Evolutionary conservation across 805 yeast genomes (phyloP), one percentile per base, ranked within the genome.

Genomic region (Metschnikowia hibisci): DNA sequence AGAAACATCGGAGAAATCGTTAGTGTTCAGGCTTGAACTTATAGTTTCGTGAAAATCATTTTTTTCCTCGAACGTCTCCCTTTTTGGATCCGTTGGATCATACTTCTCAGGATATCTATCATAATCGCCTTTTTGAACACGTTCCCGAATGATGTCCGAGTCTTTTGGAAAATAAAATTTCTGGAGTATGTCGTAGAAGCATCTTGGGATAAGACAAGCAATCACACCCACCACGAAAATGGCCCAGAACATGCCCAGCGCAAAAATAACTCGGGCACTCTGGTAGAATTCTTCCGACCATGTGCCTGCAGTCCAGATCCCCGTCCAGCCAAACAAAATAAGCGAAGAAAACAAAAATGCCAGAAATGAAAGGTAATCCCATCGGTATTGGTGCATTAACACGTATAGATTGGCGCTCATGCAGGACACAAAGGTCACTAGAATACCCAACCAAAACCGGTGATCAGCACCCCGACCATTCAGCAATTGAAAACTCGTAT

Each of bases 31-130:
- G n/a, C 11, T 44, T 16, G 15, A 11, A 8, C 25, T 7, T 8
- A n/a, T n/a, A n/a, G 28, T 16, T n/a, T 6, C 16, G 23, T 8
- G 23, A 12, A 25, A 15, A n/a, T 25, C 30, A 13, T 4, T 6
- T 10, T 28, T 14, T 28, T 34, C 43, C n/a, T 39, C 48, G 6
- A 43, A 41, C 20, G 32, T 73, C 12, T 69, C 71, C 52, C 85
- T 73, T 47, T 81, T 65, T 25, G 90, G 87, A 62, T 84, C 90
- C 2, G 95, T 84, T 34, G 95, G 95, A 60, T 85, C 95, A 58
- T 82, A 85, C 42, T 77, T 73, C 9, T 60, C 64, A 9, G 89
- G 89, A 57, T 81, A 84, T 29, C 74, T 78, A 45, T 70, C 80
- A 54, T 76, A 85, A 52, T 82, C 84, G 36, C 93, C 93, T 42